Evolutionary conservation across 2,329 filamentous ascomycete genomes (phyloP).

Genomic region (Clarireedia sp.): DNA sequence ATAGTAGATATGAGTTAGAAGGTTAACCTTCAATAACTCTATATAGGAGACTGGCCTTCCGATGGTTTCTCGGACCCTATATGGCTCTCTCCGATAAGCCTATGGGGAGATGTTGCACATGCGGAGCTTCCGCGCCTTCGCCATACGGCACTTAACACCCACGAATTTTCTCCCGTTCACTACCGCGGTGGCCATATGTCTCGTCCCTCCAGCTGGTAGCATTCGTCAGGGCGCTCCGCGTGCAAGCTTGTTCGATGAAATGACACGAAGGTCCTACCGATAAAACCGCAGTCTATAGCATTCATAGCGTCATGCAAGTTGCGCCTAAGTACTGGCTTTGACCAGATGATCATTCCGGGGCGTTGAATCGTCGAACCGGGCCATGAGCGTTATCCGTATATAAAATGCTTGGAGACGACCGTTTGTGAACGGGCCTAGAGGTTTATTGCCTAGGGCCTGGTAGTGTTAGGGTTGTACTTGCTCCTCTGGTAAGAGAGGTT

Average conservation of each 20-base stretch:
- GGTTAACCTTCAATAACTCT: no score
- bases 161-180: slow-evolving; percentile 17
- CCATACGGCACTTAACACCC: slow-evolving; percentile 1
- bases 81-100: no score
- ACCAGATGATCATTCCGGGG: slow-evolving; percentile 38
- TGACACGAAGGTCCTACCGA: not conserved
- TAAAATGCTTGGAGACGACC: not conserved
- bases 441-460: slow-evolving; percentile 36
- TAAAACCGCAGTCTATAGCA: not conserved
- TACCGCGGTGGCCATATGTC: slow-evolving; percentile 8
- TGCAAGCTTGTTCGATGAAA: not conserved
- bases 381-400: slow-evolving; percentile 21
- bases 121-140: no score
- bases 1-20: no score
- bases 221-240: not conserved
- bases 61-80: no score
- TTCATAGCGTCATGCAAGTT: not conserved
- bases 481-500: slow-evolving; percentile 25
- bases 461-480: slow-evolving; percentile 39
- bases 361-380: slow-evolving; percentile 35
- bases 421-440: not conserved
- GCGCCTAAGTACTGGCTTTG: slow-evolving; percentile 31
- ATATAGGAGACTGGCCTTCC: no score
- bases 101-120: no score
- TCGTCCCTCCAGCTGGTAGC: not conserved